Evolutionary conservation across 139 green algal genomes (phyloP).

Genomic region (Coelastrella sp.): DNA sequence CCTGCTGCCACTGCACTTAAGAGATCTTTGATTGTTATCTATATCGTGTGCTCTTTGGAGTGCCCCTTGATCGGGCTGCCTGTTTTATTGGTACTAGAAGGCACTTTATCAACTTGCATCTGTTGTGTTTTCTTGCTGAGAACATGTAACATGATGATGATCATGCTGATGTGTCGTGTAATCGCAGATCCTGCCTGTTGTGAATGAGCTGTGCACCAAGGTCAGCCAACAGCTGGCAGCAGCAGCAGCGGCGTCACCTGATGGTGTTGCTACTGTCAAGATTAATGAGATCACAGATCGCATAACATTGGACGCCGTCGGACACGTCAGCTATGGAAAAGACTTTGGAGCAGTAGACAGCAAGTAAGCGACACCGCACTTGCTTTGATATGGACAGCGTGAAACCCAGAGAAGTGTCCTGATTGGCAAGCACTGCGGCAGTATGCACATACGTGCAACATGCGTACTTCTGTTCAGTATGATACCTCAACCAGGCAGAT

Average conservation of each 20-base stretch:
- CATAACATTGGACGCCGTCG: constrained; percentile 17
- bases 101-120: too few relatives aligned
- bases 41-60: too few relatives aligned
- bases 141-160: not conserved
- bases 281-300: not conserved
- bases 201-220: not conserved
- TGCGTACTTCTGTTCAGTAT: too few relatives aligned
- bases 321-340: not conserved
- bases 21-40: too few relatives aligned
- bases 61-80: too few relatives aligned
- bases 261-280: not conserved
- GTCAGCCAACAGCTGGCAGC: not conserved
- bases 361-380: not conserved
- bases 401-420: too few relatives aligned
- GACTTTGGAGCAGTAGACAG: constrained; percentile 34
- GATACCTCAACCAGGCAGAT: too few relatives aligned
- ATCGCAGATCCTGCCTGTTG: not conserved
- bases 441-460: too few relatives aligned
- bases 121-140: not conserved
- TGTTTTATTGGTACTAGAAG: too few relatives aligned
- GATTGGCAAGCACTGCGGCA: too few relatives aligned
- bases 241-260: constrained; percentile 2
- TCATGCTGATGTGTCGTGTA: not conserved
- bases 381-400: too few relatives aligned
- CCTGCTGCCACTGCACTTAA: too few relatives aligned